Percentiles rank a stretch among this genome's conserved stretches.
phyloP scores from a whole-genome alignment of 371 early-diverging fungal genomes.

The Apophysomyces variabilis region DNA sequence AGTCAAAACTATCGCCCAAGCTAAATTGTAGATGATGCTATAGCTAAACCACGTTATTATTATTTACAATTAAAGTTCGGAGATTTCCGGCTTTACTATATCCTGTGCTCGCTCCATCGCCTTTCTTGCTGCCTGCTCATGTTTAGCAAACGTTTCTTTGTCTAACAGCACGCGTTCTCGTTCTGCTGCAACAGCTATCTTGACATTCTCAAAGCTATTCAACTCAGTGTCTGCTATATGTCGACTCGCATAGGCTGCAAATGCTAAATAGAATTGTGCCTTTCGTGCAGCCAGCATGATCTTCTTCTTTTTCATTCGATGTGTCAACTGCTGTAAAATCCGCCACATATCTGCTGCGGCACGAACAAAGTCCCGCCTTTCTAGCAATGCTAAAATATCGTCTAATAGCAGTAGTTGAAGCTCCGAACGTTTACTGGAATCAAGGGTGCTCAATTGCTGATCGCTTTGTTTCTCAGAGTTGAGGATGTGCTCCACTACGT shows the following conservation, averaged over 20 bases:
- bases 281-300: constrained; percentile 27
- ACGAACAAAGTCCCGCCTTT: constrained; percentile 11
- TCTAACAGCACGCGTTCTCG: neutral
- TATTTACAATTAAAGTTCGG: neutral
- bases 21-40: too few relatives aligned
- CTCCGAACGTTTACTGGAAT: constrained; percentile 17
- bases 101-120: neutral
- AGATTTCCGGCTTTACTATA: neutral
- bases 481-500: constrained; percentile 25
- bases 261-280: constrained; percentile 36
- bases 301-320: constrained; percentile 14
- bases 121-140: neutral
- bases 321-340: constrained; percentile 20
- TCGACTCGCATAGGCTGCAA: constrained; percentile 9
- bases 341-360: constrained; percentile 34
- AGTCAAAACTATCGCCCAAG: too few relatives aligned
- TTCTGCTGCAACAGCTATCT: neutral
- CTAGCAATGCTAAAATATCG: constrained; percentile 22
- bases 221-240: neutral
- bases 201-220: neutral
- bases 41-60: too few relatives aligned
- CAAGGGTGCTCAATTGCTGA: neutral
- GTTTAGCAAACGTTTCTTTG: neutral
- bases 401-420: constrained; percentile 25
- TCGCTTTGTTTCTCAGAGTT: constrained; percentile 10